Conservation (phyloP, 2,329 filamentous ascomycete species). For the Cladosporium velox region DNA sequence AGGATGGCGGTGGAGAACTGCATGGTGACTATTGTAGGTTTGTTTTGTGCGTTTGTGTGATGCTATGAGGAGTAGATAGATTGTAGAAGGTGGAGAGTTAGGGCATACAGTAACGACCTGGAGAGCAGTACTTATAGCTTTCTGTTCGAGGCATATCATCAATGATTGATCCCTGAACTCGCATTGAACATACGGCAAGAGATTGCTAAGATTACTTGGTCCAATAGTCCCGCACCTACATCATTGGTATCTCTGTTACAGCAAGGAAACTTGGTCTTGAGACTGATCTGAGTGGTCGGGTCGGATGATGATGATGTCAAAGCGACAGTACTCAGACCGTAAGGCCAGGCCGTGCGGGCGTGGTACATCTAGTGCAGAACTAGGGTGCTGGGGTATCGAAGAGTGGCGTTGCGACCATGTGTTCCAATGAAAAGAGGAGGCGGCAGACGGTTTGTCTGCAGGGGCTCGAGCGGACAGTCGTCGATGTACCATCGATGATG, state of each 20-base stretch:
- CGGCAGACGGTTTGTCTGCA: background rate
- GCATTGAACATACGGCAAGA: background rate
- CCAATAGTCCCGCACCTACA: background rate
- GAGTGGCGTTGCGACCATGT: constrained; percentile 1
- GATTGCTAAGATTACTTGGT: background rate
- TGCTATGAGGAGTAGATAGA: background rate
- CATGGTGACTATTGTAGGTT: background rate
- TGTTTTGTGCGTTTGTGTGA: background rate
- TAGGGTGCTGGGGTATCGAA: background rate
- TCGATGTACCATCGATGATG: background rate
- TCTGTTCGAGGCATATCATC: background rate
- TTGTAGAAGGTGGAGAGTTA: constrained; percentile 2
- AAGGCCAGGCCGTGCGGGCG: background rate
- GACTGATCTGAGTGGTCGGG: constrained; percentile 7
- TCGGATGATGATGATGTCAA: constrained; percentile 14
- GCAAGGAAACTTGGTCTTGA: constrained; percentile 3
- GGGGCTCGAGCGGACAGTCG: background rate
- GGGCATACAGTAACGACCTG: background rate
- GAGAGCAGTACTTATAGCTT: constrained; percentile 6
- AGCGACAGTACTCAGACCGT: background rate
- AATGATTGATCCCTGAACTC: constrained; percentile 2
- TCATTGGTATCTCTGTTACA: constrained; percentile 1
- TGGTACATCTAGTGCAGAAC: background rate
- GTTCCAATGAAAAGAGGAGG: background rate
- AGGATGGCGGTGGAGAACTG: constrained; percentile 3